These are phyloP conservation scores for Drechslerella coelobrocha DNA, from an alignment of 2,329 filamentous ascomycete genomes.

Conservation along the genomic window DNA sequence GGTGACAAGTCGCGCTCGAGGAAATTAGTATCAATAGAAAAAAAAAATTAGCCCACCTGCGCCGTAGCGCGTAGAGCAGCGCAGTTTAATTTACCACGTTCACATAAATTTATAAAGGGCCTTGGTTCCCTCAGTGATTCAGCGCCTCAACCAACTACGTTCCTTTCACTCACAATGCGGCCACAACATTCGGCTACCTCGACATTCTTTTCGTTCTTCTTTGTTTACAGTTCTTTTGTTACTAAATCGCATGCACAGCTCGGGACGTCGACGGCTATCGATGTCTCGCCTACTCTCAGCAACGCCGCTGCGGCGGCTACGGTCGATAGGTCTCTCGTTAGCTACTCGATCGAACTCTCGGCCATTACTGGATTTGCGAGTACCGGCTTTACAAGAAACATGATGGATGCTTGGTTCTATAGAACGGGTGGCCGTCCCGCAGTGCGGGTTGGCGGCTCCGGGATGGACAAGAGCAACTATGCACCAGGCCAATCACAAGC, in stretches of 20 bases:
- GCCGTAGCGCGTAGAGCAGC: no score
- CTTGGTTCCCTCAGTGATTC: background rate
- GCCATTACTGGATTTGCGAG: constrained; percentile 7
- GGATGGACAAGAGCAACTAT: constrained; percentile 32
- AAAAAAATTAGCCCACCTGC: no score
- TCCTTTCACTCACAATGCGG: constrained; percentile 24
- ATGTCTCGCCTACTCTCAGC: constrained; percentile 36
- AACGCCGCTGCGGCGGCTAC: constrained; percentile 21
- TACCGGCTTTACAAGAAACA: constrained; percentile 15
- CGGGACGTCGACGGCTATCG: constrained; percentile 10
- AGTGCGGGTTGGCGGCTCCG: constrained; percentile 36
- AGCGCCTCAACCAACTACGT: constrained; percentile 3
- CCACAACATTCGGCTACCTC: constrained; percentile 8
- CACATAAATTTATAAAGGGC: no score
- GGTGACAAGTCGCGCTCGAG: no score
- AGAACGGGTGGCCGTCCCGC: constrained; percentile 35
- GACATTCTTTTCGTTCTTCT: constrained; percentile 28
- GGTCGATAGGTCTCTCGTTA: constrained; percentile 39
- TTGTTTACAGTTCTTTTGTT: constrained; percentile 13
- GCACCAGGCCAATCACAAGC: constrained; percentile 13
- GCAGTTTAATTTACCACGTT: no score
- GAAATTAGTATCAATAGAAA: no score
- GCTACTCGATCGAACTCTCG: constrained; percentile 33
- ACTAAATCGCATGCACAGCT: constrained; percentile 22
- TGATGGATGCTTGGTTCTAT: constrained; percentile 24